phyloP scores from a whole-genome alignment of 108 stramenopile species.

The Fragilariopsis cylindrus region DNA sequence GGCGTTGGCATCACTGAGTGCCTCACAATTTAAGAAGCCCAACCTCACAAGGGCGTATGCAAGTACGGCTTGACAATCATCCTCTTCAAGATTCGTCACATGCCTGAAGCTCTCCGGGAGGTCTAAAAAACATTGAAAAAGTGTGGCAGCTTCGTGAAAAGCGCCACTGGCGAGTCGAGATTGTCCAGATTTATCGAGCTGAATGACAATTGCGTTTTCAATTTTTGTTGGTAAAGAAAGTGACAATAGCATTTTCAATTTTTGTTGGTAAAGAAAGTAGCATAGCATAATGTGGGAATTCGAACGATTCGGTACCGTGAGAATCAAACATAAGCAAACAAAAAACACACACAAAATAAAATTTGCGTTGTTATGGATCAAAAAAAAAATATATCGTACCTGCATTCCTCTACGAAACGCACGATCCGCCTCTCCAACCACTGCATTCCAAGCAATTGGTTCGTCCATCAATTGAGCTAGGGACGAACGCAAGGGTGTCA shows the following conservation, averaged over 20 bases:
- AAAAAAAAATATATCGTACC: too few relatives aligned
- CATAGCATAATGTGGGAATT: too few relatives aligned
- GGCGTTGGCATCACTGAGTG: conserved; percentile 76
- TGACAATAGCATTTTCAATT: too few relatives aligned
- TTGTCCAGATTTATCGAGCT: conserved; percentile 71
- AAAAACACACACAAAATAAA: too few relatives aligned
- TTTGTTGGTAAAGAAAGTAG: too few relatives aligned
- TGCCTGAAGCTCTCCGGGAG: conserved; percentile 55
- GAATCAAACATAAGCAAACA: too few relatives aligned
- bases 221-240: too few relatives aligned
- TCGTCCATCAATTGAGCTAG: conserved; percentile 13
- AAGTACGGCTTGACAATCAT: conserved; percentile 49
- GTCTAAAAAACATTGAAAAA: conserved; percentile 84
- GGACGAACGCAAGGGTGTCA: neutral
- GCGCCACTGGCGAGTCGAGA: conserved; percentile 63
- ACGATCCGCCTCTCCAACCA: conserved; percentile 76
- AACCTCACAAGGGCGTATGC: conserved; percentile 72
- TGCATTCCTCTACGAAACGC: conserved; percentile 55
- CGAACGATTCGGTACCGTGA: too few relatives aligned
- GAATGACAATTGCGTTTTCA: conserved; percentile 22
- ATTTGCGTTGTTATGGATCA: too few relatives aligned
- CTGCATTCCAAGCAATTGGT: conserved; percentile 29
- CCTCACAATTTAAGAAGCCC: conserved; percentile 73
- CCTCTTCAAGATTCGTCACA: conserved; percentile 56
- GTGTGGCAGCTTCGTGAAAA: conserved; percentile 84